These are phyloP conservation scores for Ophiostoma sp. DNA, from an alignment of 2,329 filamentous ascomycete genomes.

Conservation along the genomic window DNA sequence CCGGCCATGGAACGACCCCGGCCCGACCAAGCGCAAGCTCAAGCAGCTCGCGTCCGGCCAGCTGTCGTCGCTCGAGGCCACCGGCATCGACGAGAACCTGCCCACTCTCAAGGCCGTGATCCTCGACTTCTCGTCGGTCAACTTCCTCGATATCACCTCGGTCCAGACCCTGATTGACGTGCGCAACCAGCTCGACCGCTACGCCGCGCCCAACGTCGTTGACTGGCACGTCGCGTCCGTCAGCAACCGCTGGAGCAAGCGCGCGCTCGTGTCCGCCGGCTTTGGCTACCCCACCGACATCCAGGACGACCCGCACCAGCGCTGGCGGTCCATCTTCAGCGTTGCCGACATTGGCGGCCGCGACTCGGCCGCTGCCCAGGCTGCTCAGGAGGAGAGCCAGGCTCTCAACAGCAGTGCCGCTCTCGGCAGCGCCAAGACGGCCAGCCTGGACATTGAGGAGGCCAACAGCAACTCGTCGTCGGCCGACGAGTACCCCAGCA, in stretches of 20 bases:
- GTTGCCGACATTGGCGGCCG: slow-evolving; percentile 76
- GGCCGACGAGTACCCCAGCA: slow-evolving; percentile 38
- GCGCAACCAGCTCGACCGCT: slow-evolving; percentile 49
- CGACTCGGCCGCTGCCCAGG: slow-evolving; percentile 62
- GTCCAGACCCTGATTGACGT: slow-evolving; percentile 54
- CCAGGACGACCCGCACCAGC: slow-evolving; percentile 49
- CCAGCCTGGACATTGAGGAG: slow-evolving; percentile 29
- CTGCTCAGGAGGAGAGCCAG: slow-evolving; percentile 60
- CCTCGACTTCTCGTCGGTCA: slow-evolving; percentile 54
- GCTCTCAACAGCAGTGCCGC: slow-evolving; percentile 32
- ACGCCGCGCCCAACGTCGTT: slow-evolving; percentile 44
- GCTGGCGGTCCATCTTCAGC: slow-evolving; percentile 94
- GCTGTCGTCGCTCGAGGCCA: slow-evolving; percentile 22
- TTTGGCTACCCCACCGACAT: slow-evolving; percentile 58
- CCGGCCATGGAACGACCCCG: slow-evolving; percentile 91
- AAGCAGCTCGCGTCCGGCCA: slow-evolving; percentile 30
- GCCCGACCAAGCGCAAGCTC: slow-evolving; percentile 51
- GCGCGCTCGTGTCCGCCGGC: slow-evolving; percentile 51
- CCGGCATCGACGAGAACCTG: slow-evolving; percentile 28
- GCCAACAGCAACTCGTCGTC: slow-evolving; percentile 26
- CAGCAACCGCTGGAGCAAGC: slow-evolving; percentile 52
- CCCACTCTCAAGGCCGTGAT: slow-evolving; percentile 46
- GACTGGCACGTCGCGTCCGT: slow-evolving; percentile 53
- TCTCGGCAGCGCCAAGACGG: slow-evolving; percentile 22
- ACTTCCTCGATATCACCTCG: slow-evolving; percentile 53